Evolutionary conservation across 2,329 filamentous ascomycete species (phyloP).

Genomic region (Exophiala aquamarina): DNA sequence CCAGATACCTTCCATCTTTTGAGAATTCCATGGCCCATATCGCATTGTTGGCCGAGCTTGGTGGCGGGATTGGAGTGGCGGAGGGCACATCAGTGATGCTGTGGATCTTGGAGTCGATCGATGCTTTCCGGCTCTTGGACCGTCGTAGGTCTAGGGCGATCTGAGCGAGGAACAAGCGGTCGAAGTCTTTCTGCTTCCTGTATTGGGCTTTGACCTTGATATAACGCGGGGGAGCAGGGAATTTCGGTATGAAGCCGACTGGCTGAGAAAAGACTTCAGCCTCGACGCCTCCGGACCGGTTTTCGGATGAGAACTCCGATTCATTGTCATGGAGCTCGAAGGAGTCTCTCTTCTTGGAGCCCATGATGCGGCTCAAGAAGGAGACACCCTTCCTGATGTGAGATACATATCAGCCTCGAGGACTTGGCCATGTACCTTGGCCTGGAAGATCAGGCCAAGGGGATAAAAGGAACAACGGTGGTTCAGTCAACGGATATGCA

Average conservation of each 20-base stretch:
- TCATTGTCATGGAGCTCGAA: slow-evolving; percentile 55
- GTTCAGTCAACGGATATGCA: slow-evolving; percentile 3
- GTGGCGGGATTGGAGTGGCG: slow-evolving; percentile 25
- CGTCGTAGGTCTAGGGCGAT: slow-evolving; percentile 66
- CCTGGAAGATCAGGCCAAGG: neutral
- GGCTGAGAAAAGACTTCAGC: slow-evolving; percentile 78
- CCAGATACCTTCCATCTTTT: slow-evolving; percentile 84
- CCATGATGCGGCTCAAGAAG: slow-evolving; percentile 83
- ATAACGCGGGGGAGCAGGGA: slow-evolving; percentile 87
- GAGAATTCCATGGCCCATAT: slow-evolving; percentile 95
- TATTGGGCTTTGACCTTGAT: slow-evolving; percentile 80
- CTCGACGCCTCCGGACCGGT: slow-evolving; percentile 77
- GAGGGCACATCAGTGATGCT: slow-evolving; percentile 26
- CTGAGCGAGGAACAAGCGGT: slow-evolving; percentile 87
- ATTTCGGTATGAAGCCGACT: slow-evolving; percentile 78
- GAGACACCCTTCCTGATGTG: slow-evolving; percentile 74
- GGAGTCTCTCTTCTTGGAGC: slow-evolving; percentile 69
- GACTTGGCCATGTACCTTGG: neutral
- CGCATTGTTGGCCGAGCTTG: slow-evolving; percentile 55
- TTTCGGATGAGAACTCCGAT: slow-evolving; percentile 65
- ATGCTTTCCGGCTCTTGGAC: slow-evolving; percentile 35
- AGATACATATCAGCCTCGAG: slow-evolving; percentile 12
- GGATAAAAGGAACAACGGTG: no score
- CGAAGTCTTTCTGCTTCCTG: slow-evolving; percentile 79
- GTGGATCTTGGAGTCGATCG: slow-evolving; percentile 32